Evolutionary conservation across 495 filamentous ascomycete genomes (phyloP).

Genomic region (Penicillium cataractarum): DNA sequence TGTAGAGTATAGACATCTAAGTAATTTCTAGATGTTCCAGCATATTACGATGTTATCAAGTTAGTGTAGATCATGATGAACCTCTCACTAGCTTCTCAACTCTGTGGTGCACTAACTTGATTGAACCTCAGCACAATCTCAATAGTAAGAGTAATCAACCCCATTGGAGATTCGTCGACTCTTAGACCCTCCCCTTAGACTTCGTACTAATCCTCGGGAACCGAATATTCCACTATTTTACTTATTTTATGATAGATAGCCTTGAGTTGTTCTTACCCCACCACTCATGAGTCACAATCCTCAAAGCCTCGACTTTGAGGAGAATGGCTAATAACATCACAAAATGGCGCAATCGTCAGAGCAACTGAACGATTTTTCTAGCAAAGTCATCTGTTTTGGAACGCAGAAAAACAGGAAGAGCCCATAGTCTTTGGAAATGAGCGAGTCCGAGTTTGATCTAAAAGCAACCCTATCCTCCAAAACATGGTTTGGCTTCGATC

Average conservation of each 20-base stretch:
- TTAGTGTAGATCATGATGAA: too few relatives aligned
- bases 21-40: too few relatives aligned
- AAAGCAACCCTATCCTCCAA: constrained; percentile 16
- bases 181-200: too few relatives aligned
- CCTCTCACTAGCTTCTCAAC: too few relatives aligned
- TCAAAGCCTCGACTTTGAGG: neutral
- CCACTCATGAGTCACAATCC: neutral
- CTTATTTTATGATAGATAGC: neutral
- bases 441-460: neutral
- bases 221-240: too few relatives aligned
- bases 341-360: neutral
- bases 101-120: too few relatives aligned
- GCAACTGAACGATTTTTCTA: neutral
- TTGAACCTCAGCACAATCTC: too few relatives aligned
- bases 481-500: constrained; percentile 45
- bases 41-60: too few relatives aligned
- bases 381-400: neutral
- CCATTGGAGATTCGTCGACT: too few relatives aligned
- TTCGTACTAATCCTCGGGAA: too few relatives aligned
- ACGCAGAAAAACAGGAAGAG: neutral
- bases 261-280: neutral
- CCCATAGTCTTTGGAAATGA: neutral
- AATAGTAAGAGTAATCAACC: too few relatives aligned
- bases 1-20: too few relatives aligned
- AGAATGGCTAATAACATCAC: neutral